Percentiles rank a stretch among this genome's conserved stretches.
These are phyloP conservation scores for Nakazawaea anatomiae DNA, from an alignment of 805 yeast species.

Conservation along the genomic window DNA sequence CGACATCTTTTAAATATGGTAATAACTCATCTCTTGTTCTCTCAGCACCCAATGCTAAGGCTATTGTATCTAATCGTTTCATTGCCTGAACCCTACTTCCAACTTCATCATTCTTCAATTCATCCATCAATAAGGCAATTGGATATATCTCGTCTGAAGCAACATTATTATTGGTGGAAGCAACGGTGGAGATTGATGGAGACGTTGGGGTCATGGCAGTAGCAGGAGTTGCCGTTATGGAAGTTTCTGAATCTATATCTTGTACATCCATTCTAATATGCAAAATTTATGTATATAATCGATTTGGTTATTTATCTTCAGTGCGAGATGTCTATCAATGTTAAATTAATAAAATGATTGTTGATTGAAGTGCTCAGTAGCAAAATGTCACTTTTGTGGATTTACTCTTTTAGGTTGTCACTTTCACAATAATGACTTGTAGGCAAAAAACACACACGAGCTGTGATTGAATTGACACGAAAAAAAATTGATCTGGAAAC, in stretches of 20 bases:
- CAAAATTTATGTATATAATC: neutral
- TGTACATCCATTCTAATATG: neutral
- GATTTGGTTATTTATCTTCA: neutral
- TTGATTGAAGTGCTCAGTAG: too few relatives aligned
- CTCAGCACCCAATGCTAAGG: conserved; percentile 91
- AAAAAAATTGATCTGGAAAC: too few relatives aligned
- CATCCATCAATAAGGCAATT: conserved; percentile 93
- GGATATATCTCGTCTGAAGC: conserved; percentile 71
- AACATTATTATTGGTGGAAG: neutral
- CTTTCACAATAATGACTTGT: too few relatives aligned
- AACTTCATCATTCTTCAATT: conserved; percentile 89
- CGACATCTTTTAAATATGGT: conserved; percentile 84
- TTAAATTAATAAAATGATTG: too few relatives aligned
- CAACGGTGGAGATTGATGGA: neutral
- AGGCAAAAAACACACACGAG: too few relatives aligned
- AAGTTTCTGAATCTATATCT: neutral
- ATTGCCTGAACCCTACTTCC: conserved; percentile 90
- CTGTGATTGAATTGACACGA: too few relatives aligned
- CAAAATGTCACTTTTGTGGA: too few relatives aligned
- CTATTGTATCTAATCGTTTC: conserved; percentile 90
- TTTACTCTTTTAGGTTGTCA: too few relatives aligned
- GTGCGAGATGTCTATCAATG: too few relatives aligned
- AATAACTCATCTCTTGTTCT: conserved; percentile 84
- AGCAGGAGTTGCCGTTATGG: neutral
- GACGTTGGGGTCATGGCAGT: neutral